Base-by-base conservation (phyloP, 495 filamentous ascomycete species). In the Bathelium albidoporum region DNA sequence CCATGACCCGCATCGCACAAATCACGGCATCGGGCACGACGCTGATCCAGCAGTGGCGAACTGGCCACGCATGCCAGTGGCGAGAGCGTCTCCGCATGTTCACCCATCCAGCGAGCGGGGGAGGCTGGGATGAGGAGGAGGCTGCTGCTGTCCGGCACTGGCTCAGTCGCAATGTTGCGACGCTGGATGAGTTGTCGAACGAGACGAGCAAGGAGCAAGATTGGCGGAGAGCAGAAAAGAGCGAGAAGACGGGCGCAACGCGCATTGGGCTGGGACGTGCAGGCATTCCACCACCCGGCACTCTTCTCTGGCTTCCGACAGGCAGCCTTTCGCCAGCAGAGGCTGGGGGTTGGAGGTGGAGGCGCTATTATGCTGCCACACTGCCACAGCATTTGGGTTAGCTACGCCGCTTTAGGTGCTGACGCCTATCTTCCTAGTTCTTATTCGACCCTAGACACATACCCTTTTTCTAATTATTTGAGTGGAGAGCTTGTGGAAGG, bases 131-230 rank as follows among this genome's bases (percentile, higher is more conserved):
- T 18, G 18, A 41, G 36, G 10, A 41, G 36, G 36, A 18, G 36
- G 36, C 18, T 9, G 36, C 10, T 41, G 36, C 36, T 18, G 10
- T 49, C n/a, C 44, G 44, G 44, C 44, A 49, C 5, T 49, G 10
- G n/a, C 44, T 39, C 34, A 39, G 34, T 55, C 49, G 22, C 5
- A 55, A 2, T 55, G 49, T 55, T 55, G 20, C 49, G 16, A 9
- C 20, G 49, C 49, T 55, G 49, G 49, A 20, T 55, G 49, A 55
- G 49, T 55, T 55, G 49, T 55, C 24, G 22, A 20, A 49, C 44
- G 44, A 20, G 14, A 49, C 10, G 9, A 18, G 36, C 36, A 5
- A 28, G 24, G 22, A 29, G 22, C 49, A 28, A 55, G 49, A 55
- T 55, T 55, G 49, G 49, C 24, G 49, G 49, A 55, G 49, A 55